These are phyloP conservation scores for Metschnikowia kofuensis DNA, from an alignment of 805 yeast species.

Conservation along the genomic window DNA sequence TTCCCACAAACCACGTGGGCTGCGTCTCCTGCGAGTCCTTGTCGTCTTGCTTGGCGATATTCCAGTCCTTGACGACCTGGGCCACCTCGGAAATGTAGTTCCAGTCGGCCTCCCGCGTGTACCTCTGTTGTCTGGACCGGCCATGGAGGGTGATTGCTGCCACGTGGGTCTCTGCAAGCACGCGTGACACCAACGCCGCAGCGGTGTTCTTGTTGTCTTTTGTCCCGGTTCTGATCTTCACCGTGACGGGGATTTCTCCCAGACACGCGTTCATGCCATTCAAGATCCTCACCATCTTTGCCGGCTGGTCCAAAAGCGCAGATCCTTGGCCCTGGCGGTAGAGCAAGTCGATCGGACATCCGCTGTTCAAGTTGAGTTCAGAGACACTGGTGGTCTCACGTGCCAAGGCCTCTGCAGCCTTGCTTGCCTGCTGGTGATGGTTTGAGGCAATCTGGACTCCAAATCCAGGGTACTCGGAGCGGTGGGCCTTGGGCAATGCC, in stretches of 20 bases:
- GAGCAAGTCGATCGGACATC: slow-evolving; percentile 96
- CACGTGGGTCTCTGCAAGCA: slow-evolving; percentile 75
- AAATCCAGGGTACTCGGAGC: slow-evolving; percentile 77
- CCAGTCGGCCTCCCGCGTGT: slow-evolving; percentile 93
- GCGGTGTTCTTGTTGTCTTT: slow-evolving; percentile 86
- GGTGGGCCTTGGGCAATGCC: slow-evolving; percentile 93
- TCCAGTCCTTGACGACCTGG: slow-evolving; percentile 56
- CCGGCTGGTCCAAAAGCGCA: slow-evolving; percentile 86
- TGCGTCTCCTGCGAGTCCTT: slow-evolving; percentile 56
- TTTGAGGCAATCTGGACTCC: slow-evolving; percentile 93
- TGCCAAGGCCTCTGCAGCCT: slow-evolving; percentile 80
- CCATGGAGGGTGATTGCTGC: slow-evolving; percentile 95
- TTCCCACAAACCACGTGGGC: slow-evolving; percentile 83
- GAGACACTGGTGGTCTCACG: slow-evolving; percentile 58
- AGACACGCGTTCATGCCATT: slow-evolving; percentile 86
- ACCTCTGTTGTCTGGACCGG: slow-evolving; percentile 93
- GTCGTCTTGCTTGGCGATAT: slow-evolving; percentile 52
- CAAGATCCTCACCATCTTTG: slow-evolving; percentile 71
- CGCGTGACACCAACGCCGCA: slow-evolving; percentile 63
- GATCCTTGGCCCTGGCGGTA: slow-evolving; percentile 95
- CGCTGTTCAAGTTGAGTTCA: slow-evolving; percentile 90
- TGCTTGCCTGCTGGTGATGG: slow-evolving; percentile 90
- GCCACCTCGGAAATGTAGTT: slow-evolving; percentile 77
- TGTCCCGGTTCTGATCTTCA: slow-evolving; percentile 90
- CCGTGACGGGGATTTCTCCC: slow-evolving; percentile 89